A percentile compares a stretch with the other conserved stretches of the same genome.
Evolutionary conservation across 2,329 filamentous ascomycete genomes (phyloP).

Genomic region (Rhinocladiella mackenziei): DNA sequence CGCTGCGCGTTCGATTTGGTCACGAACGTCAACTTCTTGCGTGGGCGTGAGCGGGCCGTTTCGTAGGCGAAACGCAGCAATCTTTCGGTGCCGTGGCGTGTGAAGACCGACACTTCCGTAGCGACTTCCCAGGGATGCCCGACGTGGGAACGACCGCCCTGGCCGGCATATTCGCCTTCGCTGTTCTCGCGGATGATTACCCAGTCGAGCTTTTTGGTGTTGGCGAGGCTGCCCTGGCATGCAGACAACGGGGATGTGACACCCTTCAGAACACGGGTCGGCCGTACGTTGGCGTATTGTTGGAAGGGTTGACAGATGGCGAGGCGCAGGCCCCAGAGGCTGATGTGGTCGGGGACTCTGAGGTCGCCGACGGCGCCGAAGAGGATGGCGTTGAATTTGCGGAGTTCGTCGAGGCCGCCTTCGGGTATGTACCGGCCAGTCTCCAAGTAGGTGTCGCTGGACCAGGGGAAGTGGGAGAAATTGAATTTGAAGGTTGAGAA

Average conservation of each 20-base stretch:
- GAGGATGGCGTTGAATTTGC: slow-evolving; percentile 61
- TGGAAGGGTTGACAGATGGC: slow-evolving; percentile 64
- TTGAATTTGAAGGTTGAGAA: slow-evolving; percentile 57
- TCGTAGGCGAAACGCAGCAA: slow-evolving; percentile 63
- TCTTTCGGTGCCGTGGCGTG: slow-evolving; percentile 55
- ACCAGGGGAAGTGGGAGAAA: slow-evolving; percentile 64
- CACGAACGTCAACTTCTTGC: slow-evolving; percentile 59
- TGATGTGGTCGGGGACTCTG: slow-evolving; percentile 63
- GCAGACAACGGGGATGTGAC: slow-evolving; percentile 49
- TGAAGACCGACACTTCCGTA: slow-evolving; percentile 62
- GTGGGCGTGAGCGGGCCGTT: slow-evolving; percentile 52
- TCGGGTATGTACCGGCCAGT: slow-evolving; percentile 63
- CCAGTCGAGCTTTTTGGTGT: slow-evolving; percentile 60
- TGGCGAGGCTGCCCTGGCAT: slow-evolving; percentile 24
- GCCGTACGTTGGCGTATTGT: slow-evolving; percentile 65
- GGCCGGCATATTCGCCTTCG: slow-evolving; percentile 63
- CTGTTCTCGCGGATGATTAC: slow-evolving; percentile 64
- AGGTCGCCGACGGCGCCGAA: slow-evolving; percentile 63
- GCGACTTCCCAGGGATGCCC: slow-evolving; percentile 58
- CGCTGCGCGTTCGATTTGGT: slow-evolving; percentile 64
- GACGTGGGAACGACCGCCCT: slow-evolving; percentile 59
- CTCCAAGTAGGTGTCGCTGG: slow-evolving; percentile 61
- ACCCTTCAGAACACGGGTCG: slow-evolving; percentile 59
- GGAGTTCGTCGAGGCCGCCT: slow-evolving; percentile 55
- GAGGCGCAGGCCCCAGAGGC: slow-evolving; percentile 63